Base-by-base conservation (phyloP, 257 asterid species). In the Nemophila menziesii region DNA sequence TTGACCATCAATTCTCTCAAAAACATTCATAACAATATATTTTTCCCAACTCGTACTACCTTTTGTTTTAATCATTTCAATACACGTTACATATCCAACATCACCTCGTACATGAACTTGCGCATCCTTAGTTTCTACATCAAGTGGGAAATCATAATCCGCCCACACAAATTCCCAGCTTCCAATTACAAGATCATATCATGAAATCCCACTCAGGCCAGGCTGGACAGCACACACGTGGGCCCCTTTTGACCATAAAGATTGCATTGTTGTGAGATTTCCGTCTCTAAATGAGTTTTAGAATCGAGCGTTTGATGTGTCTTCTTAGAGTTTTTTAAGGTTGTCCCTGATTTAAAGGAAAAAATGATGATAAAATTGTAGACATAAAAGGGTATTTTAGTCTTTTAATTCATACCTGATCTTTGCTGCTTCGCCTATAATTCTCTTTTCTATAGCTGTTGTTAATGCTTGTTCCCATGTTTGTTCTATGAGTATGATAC, bases 91-190 rank as follows among this genome's bases (percentile, higher is more conserved):
- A 17, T 74, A 85, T 48, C 93, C 94, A 1, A 71, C 12, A 13
- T 74, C 93, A 0, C 93, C 94, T 54, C 76, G 78, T 22, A 79
- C 79, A 14, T 79, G 93, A 43, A 77, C 92, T 59, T 77, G 87
- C n/a, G 65, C 92, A 49, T 85, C 96, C 81, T 70, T 79, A 11
- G 64, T 69, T 72, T 90, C 94, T 2, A 85, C 81, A 22, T 85
- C 81, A 10, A 90, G 72, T 0, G 98, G 94, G 48, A 90, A 85
- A 39, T 85, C 98, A 18, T 85, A 85, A 46, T 90, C 99, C 0
- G 96, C 99, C 99, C 99, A 85, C 18, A 90, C 96, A 16, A 81
- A 81, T 46, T 85, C 98, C 98, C 96, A 85, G 64, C 96, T 84
- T 20, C 98, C 98, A 95, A 90, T 90, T 26, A 90, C 72, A 20